Conservation (phyloP, 108 stramenopile genomes). For the Cyclotella sp. region DNA sequence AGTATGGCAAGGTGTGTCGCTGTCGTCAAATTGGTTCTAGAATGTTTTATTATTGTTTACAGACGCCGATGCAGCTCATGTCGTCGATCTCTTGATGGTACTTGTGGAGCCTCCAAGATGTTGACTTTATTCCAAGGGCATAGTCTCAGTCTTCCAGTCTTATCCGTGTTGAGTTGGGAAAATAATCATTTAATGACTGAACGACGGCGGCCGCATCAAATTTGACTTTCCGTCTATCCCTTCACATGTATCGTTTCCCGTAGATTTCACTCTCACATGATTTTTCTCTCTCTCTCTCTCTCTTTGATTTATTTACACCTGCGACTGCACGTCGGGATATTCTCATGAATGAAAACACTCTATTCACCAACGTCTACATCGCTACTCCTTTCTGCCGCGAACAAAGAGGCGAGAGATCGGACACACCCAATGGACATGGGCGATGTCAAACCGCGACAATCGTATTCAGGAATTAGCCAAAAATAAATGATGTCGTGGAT, state of each 20-base stretch:
- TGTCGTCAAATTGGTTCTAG: background rate
- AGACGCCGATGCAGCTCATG: background rate
- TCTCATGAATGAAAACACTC: background rate
- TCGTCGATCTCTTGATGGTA: background rate
- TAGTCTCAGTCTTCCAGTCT: background rate
- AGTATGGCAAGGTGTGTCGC: constrained; percentile 61
- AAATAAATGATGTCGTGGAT: constrained; percentile 16
- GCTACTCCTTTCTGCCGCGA: background rate
- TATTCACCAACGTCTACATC: background rate
- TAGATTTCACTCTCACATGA: too few relatives aligned
- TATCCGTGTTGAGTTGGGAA: background rate
- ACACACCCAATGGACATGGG: constrained; percentile 64
- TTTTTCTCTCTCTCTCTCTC: too few relatives aligned
- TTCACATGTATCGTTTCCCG: background rate
- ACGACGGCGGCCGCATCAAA: background rate
- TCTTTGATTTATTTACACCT: too few relatives aligned
- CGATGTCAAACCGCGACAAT: constrained; percentile 68
- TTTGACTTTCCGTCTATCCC: background rate
- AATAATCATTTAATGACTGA: background rate
- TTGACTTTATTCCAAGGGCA: background rate
- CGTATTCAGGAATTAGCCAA: constrained; percentile 33
- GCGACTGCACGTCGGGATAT: background rate
- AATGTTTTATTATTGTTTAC: background rate
- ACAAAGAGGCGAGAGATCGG: constrained; percentile 59
- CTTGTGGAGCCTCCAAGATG: constrained; percentile 1